Evolutionary conservation across 805 yeast species (phyloP), one percentile per base, ranked within the genome.

Genomic region (Candida ortonii): DNA sequence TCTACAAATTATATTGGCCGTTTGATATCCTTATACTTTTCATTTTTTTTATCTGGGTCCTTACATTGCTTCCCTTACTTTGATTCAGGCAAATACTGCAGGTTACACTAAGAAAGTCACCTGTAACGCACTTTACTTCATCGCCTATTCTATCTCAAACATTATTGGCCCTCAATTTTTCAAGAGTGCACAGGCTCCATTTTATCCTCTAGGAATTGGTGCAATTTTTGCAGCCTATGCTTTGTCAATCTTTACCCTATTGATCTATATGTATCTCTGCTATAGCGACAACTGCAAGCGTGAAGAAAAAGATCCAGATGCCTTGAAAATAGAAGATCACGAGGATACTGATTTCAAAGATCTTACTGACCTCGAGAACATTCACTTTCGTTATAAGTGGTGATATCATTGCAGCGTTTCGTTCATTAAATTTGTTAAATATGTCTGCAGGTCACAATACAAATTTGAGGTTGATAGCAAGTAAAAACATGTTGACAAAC

Each of bases 91-190:
- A 4, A 75, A 83, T 53, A 71, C 79, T 22, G 78, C 88, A 2
- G 93, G 93, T 9, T 73, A 76, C 43, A 81, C 89, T n/a, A 84
- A 84, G 57, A 78, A 81, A 47, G 67, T 78, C 45, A 68, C 76
- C 5, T 68, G 76, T 17, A 73, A 76, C 34, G 80, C 81, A 5
- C 55, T 78, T 22, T 70, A 70, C 30, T 67, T 83, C 56, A 68
- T 82, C 39, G 81, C 77, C 5, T 84, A 80, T 53, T 76, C 84
- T 25, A 71, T 76, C 28, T 84, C 86, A 11, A 78, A 80, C 54
- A 63, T 82, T 24, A 71, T 80, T 38, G 90, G 89, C 2, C 88
- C 93, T 5, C 87, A 80, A 57, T 68, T 83, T 13, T 84, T 84
- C 62, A 68, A 64, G 39, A 57, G 70, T 0, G 45, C 58, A 10